Conservation (phyloP, 257 asterid genomes). For the Anisodus acutangulus region DNA sequence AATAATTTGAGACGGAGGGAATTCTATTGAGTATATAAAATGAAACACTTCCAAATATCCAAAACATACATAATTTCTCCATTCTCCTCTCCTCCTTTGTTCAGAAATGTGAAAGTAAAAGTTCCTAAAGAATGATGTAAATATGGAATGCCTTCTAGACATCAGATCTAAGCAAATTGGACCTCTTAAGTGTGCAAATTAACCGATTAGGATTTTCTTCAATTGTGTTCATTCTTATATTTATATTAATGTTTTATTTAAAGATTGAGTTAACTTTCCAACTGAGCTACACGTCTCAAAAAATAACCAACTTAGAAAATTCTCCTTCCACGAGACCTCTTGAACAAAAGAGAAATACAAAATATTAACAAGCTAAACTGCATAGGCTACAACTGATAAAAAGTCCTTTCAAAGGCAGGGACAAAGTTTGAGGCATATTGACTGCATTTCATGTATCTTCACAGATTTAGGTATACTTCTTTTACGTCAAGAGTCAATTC, state of each 20-base stretch:
- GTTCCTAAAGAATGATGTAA: neutral
- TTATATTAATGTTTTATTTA: neutral
- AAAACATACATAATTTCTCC: too few relatives aligned
- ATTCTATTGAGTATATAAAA: too few relatives aligned
- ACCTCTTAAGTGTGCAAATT: neutral
- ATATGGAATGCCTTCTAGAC: neutral
- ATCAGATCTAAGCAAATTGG: neutral
- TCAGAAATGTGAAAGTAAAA: too few relatives aligned
- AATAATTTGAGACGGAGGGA: too few relatives aligned
- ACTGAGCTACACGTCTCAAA: neutral
- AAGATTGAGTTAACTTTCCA: neutral
- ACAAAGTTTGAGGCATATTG: neutral
- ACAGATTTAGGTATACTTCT: too few relatives aligned
- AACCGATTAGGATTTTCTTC: neutral
- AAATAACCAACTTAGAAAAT: neutral
- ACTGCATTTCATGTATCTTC: too few relatives aligned
- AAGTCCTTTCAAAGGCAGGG: neutral
- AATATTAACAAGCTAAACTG: too few relatives aligned
- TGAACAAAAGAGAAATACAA: neutral
- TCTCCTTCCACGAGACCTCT: neutral
- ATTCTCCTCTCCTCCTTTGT: too few relatives aligned
- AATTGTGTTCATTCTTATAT: too few relatives aligned
- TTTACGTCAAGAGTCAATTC: too few relatives aligned
- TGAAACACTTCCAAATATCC: too few relatives aligned
- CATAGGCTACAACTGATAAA: too few relatives aligned